Percentiles rank a stretch among this genome's conserved stretches.
Conservation (phyloP, 495 filamentous ascomycete species). For the Cairneyella variabilis region DNA sequence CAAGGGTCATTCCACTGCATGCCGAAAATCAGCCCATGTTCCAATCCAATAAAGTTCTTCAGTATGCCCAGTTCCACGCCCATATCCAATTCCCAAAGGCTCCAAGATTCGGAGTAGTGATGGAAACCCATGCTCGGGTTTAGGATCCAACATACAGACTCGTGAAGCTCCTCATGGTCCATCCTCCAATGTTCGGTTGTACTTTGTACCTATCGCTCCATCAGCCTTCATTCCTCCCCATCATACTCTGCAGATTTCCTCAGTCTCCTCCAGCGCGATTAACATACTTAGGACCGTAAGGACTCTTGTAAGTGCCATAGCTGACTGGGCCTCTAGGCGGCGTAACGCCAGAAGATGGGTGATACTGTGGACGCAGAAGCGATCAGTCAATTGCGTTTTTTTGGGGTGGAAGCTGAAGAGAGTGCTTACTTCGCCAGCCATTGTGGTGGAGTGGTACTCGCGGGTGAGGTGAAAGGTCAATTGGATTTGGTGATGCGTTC, state of each 20-base stretch:
- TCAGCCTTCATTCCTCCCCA: neutral
- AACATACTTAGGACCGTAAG: slow-evolving; percentile 41
- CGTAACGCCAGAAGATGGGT: slow-evolving; percentile 12
- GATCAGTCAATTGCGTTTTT: neutral
- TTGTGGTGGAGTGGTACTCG: neutral
- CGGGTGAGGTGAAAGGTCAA: slow-evolving; percentile 11
- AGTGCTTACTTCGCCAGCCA: slow-evolving; percentile 8
- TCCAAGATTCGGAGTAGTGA: neutral
- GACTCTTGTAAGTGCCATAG: slow-evolving; percentile 38
- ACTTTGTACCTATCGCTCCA: slow-evolving; percentile 44
- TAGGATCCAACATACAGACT: slow-evolving; percentile 43
- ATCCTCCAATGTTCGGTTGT: slow-evolving; percentile 45
- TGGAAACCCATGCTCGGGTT: too few species aligned
- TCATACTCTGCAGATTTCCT: neutral
- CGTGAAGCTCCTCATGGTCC: slow-evolving; percentile 38
- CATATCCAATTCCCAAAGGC: too few species aligned
- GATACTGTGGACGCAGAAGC: neutral
- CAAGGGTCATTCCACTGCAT: slow-evolving; percentile 52
- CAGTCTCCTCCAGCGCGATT: neutral
- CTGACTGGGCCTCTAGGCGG: slow-evolving; percentile 1
- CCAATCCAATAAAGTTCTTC: neutral
- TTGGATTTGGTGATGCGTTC: slow-evolving; percentile 3
- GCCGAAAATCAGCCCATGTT: too few species aligned
- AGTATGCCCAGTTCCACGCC: too few species aligned
- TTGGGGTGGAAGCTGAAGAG: slow-evolving; percentile 10